Evolutionary conservation across 129 eudicot genomes (phyloP).

Genomic region (Kitagawia praeruptora): DNA sequence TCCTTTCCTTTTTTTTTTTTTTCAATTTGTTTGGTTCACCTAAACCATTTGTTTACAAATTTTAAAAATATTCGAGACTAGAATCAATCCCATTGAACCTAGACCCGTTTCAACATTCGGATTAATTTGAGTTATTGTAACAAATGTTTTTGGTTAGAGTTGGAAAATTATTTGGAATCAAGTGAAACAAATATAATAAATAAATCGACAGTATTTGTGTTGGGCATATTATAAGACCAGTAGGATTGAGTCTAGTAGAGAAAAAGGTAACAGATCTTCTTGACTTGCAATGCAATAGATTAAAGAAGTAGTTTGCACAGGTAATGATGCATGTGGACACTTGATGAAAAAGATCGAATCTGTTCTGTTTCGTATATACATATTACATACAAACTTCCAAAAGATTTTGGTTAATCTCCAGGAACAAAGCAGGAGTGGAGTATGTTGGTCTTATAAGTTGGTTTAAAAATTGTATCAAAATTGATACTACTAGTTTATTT

Average conservation of each 20-base stretch:
- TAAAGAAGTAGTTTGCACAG: background rate
- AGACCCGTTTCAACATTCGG: too few relatives aligned
- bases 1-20: background rate
- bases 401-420: constrained; percentile 1
- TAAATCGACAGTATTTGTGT: too few relatives aligned
- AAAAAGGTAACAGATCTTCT: background rate
- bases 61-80: too few relatives aligned
- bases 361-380: background rate
- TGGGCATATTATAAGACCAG: background rate
- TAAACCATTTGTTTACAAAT: background rate
- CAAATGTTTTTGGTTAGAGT: too few relatives aligned
- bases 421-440: constrained; percentile 15
- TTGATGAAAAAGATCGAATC: background rate
- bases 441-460: background rate
- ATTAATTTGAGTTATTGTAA: background rate
- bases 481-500: background rate
- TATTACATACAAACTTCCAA: background rate
- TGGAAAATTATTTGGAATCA: too few relatives aligned
- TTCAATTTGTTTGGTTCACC: background rate
- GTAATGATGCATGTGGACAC: background rate
- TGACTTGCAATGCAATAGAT: background rate
- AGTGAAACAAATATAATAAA: too few relatives aligned
- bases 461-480: background rate
- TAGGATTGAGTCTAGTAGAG: too few relatives aligned
- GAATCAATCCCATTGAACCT: too few relatives aligned